phyloP scores from a whole-genome alignment of 768 basidiomycete genomes.

The Cubamyces sp. region DNA sequence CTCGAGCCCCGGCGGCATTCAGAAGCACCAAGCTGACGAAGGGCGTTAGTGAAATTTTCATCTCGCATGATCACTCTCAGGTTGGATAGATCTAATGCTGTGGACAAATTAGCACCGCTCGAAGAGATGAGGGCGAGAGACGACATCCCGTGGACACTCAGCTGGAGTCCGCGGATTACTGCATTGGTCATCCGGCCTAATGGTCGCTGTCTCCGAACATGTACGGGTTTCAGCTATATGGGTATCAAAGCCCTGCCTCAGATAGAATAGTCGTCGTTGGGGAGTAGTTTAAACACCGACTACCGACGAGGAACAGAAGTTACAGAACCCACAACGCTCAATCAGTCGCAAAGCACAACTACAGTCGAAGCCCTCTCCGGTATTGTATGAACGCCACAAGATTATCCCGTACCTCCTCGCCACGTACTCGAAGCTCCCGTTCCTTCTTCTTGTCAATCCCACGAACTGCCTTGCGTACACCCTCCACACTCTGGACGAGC shows the following conservation, averaged over 20 bases:
- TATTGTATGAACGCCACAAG: conserved; percentile 78
- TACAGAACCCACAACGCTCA: conserved; percentile 1
- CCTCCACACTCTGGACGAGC: conserved; percentile 62
- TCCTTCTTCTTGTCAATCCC: conserved; percentile 71
- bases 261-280: conserved; percentile 13
- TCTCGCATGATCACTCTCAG: neutral
- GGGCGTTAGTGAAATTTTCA: conserved; percentile 1
- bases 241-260: conserved; percentile 1
- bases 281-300: conserved; percentile 14
- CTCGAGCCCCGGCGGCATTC: neutral
- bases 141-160: neutral
- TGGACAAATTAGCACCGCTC: neutral
- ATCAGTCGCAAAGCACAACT: conserved; percentile 6
- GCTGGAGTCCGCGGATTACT: neutral
- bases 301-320: neutral
- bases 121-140: neutral
- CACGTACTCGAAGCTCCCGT: conserved; percentile 64
- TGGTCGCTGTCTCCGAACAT: neutral
- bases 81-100: neutral
- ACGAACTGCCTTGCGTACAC: conserved; percentile 62
- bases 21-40: neutral
- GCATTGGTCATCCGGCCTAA: neutral
- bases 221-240: conserved; percentile 1
- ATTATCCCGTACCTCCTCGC: conserved; percentile 79
- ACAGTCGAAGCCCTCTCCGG: conserved; percentile 57